A percentile compares a stretch with the other conserved stretches of the same genome.
Evolutionary conservation across 2,329 filamentous ascomycete genomes (phyloP).

Genomic region (Cladorrhinum sp.): DNA sequence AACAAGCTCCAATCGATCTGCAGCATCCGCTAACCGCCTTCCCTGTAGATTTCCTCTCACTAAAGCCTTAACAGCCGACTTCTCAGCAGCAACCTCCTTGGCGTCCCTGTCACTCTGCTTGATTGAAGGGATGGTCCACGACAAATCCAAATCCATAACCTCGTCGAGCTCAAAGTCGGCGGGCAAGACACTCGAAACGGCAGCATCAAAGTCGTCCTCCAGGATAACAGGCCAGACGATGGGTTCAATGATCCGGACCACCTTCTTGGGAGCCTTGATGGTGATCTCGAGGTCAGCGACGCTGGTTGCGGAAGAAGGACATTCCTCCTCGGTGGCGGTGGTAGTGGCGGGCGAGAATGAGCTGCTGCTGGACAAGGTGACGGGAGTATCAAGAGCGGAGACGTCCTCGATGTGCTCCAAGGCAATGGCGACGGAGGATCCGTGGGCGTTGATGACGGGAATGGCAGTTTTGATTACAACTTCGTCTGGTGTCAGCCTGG

Average conservation of each 20-base stretch:
- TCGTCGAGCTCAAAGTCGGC: not conserved
- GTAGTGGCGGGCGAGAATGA: not conserved
- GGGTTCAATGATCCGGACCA: not conserved
- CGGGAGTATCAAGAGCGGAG: not conserved
- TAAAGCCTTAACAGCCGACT: not conserved
- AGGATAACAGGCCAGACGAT: constrained; percentile 1
- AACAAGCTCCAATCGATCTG: not conserved
- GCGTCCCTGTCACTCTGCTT: not conserved
- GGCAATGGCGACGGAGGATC: not conserved
- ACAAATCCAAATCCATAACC: constrained; percentile 2
- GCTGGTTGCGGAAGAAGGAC: not conserved
- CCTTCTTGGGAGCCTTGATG: not conserved
- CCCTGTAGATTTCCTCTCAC: not conserved
- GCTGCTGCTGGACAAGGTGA: not conserved
- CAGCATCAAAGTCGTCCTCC: constrained; percentile 20
- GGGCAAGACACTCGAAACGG: constrained; percentile 1
- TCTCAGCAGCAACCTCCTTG: not conserved
- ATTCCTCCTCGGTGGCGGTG: not conserved
- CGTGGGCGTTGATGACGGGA: not conserved
- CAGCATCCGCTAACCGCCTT: not conserved
- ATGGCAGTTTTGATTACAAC: not conserved
- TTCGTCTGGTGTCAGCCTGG: not conserved
- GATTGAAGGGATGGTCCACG: constrained; percentile 10
- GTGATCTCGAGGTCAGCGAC: constrained; percentile 44
- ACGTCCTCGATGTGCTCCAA: not conserved